Evolutionary conservation across 495 filamentous ascomycete genomes (phyloP), one percentile per base, ranked within the genome.

Genomic region (Neurospora hispaniola): DNA sequence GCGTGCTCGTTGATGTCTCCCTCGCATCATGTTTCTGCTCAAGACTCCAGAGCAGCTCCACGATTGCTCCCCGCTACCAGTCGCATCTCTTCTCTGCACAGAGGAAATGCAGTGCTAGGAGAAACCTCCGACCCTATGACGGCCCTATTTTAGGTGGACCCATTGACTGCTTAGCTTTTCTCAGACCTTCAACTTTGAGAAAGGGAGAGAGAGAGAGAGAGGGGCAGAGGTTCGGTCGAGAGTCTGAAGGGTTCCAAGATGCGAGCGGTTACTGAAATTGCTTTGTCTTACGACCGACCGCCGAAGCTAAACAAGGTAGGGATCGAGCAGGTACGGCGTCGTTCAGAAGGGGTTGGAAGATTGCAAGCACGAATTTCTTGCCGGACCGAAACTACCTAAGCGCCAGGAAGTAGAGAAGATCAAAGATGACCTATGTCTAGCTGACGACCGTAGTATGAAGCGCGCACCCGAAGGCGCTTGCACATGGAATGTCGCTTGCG

Each of bases 241-340:
- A 18, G 6, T 35, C 23, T 35, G 54, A 18, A 35, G 27, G 27
- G 27, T 44, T 71, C 38, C 41, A 20, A 46, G 31, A 75, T 73
- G 71, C 71, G 74, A 79, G 79, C 79, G 78, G 73, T 72, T 79
- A 77, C 75, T 79, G 78, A 77, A 73, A 79, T 80, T 80, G 73
- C 74, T 31, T 11, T 75, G 75, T 79, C 69, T 76, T 72, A 75
- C 70, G 39, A 71, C n/a, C 42, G 73, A 70, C 74, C 41, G 70
- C 72, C 48, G 72, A 20, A 70, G 76, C 70, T 70, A 41, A 46
- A 71, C 69, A 70, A 35, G 54, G 54, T 38, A 38, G 35, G 54
- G 54, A 62, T 74, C 71, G 48, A 70, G 68, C 72, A 73, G 68
- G 41, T 73, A 59, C 66, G 16, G 39, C 41, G 44, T 71, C 71